A percentile compares a stretch with the other conserved stretches of the same genome.
Conservation (phyloP, 176 grass and related monocot genomes). For the Avena atlantica region DNA sequence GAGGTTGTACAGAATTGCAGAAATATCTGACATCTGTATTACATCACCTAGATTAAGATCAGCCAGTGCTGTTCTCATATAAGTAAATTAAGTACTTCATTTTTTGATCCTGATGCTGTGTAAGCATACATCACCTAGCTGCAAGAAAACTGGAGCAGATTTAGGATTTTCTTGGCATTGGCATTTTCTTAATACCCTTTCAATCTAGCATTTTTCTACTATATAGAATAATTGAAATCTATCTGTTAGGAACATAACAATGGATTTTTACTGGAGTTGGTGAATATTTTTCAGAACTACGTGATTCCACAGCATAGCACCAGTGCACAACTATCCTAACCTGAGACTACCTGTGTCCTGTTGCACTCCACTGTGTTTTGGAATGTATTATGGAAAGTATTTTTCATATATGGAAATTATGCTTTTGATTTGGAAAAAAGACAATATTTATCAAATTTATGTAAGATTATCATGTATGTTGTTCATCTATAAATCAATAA, state of each 20-base stretch:
- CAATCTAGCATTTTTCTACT: not conserved
- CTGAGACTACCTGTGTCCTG: not conserved
- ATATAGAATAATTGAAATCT: not conserved
- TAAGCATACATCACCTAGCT: slow-evolving; percentile 12
- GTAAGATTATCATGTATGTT: not conserved
- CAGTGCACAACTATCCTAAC: not conserved
- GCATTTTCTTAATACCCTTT: not conserved
- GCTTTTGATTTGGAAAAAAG: slow-evolving; percentile 25
- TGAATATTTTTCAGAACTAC: not conserved
- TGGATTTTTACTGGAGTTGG: not conserved
- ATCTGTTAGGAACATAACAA: not conserved
- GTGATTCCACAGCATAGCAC: not conserved
- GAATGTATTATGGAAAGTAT: not conserved
- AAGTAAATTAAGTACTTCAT: not conserved
- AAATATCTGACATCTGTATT: not conserved
- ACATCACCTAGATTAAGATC: not conserved
- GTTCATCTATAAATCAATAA: not conserved
- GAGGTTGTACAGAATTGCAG: slow-evolving; percentile 1
- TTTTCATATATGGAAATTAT: not conserved
- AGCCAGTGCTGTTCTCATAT: not conserved
- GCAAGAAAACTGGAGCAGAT: not conserved
- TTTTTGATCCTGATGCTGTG: not conserved
- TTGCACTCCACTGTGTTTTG: not conserved
- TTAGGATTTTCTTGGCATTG: not conserved
- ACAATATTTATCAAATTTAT: slow-evolving; percentile 11